phyloP scores from a whole-genome alignment of 257 asterid genomes.

The Lantana camara region DNA sequence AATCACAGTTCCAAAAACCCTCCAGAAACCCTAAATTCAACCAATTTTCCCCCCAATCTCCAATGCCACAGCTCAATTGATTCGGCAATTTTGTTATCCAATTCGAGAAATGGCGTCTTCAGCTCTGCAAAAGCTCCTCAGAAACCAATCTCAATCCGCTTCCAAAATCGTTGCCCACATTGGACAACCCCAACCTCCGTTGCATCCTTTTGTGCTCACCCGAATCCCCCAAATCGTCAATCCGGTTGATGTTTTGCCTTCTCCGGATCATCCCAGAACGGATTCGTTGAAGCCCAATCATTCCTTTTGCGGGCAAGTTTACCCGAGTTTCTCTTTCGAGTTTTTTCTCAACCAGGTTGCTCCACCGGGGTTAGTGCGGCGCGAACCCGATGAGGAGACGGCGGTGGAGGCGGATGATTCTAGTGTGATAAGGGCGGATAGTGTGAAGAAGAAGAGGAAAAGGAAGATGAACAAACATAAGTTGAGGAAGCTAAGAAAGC shows the following conservation, averaged over 20 bases:
- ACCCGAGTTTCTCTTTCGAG: constrained; percentile 59
- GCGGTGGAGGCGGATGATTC: constrained; percentile 41
- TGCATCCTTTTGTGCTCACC: constrained; percentile 26
- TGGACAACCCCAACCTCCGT: constrained; percentile 33
- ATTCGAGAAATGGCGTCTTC: constrained; percentile 47
- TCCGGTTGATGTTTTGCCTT: constrained; percentile 27
- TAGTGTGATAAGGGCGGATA: constrained; percentile 62
- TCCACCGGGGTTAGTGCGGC: constrained; percentile 28
- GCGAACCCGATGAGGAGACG: constrained; percentile 33
- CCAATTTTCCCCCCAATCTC: neutral
- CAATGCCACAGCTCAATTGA: constrained; percentile 18
- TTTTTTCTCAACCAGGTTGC: constrained; percentile 52
- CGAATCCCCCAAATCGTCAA: constrained; percentile 26
- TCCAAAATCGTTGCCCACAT: constrained; percentile 34
- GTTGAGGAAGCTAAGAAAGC: constrained; percentile 78
- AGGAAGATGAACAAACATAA: constrained; percentile 94
- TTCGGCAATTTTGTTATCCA: neutral
- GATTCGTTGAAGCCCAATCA: constrained; percentile 27
- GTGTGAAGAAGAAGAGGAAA: constrained; percentile 91
- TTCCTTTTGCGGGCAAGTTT: constrained; percentile 27
- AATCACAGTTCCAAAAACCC: constrained; percentile 25
- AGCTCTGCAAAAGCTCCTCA: constrained; percentile 44
- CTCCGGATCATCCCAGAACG: constrained; percentile 9
- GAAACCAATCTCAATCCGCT: constrained; percentile 49
- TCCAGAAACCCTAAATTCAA: constrained; percentile 36